phyloP scores from a whole-genome alignment of 768 basidiomycete genomes.

The Holtermannia corniformis region DNA sequence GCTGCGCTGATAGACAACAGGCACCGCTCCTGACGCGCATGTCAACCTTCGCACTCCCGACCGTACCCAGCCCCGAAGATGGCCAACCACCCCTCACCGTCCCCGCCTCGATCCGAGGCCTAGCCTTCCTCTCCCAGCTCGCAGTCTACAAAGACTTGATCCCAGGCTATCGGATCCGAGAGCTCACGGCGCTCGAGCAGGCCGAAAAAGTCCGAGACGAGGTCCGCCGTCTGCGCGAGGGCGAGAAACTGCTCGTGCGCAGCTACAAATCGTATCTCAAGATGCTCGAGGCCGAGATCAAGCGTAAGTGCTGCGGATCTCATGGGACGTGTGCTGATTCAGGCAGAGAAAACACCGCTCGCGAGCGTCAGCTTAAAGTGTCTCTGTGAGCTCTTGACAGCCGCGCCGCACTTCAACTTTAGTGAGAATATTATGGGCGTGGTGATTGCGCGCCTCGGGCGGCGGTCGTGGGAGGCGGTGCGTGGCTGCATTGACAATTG shows the following conservation, averaged over 20 bases:
- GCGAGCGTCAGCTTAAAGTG: constrained; percentile 64
- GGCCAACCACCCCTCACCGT: constrained; percentile 50
- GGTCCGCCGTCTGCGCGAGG: constrained; percentile 80
- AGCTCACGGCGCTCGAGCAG: constrained; percentile 81
- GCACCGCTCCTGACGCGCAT: constrained; percentile 79
- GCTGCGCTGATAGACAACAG: constrained; percentile 44
- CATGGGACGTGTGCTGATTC: not conserved
- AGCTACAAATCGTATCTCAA: constrained; percentile 85
- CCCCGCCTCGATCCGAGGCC: constrained; percentile 70
- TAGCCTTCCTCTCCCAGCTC: constrained; percentile 80
- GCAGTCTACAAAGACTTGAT: constrained; percentile 94
- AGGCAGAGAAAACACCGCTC: constrained; percentile 12
- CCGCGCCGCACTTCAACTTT: constrained; percentile 95
- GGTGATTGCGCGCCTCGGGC: constrained; percentile 70
- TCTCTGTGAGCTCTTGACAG: constrained; percentile 73
- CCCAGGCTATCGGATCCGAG: constrained; percentile 81
- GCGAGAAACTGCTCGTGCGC: constrained; percentile 83
- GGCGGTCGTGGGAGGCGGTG: constrained; percentile 81
- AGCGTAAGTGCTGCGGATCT: constrained; percentile 49
- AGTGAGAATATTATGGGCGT: constrained; percentile 82
- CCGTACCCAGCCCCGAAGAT: constrained; percentile 60
- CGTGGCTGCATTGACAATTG: constrained; percentile 26
- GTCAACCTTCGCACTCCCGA: constrained; percentile 73
- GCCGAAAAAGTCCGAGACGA: constrained; percentile 88
- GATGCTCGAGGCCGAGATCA: constrained; percentile 72